Conservation (phyloP, 192 early-diverging fungal genomes). For the Entomortierella lignicola region DNA sequence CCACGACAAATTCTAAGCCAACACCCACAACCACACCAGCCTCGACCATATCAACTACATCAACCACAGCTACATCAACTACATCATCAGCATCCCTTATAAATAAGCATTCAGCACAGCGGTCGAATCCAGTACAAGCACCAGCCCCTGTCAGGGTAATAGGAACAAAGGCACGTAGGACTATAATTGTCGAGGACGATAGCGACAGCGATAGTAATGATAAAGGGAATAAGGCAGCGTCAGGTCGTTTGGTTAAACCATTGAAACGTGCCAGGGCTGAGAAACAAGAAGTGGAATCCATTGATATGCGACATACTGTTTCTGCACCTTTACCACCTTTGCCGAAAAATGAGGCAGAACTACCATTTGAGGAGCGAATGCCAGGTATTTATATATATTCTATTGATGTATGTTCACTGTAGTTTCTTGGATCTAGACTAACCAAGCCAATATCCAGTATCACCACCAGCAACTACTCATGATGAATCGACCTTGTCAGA, state of each 20-base stretch:
- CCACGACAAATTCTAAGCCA: too few relatives aligned
- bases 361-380: constrained; percentile 43
- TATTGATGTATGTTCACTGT: too few relatives aligned
- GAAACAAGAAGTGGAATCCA: neutral
- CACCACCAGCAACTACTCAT: too few relatives aligned
- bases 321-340: too few relatives aligned
- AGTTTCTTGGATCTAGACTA: too few relatives aligned
- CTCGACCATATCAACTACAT: too few relatives aligned
- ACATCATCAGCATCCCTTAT: neutral
- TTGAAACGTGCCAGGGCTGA: constrained; percentile 9
- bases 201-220: neutral
- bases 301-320: neutral
- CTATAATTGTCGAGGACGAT: constrained; percentile 32
- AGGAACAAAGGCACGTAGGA: constrained; percentile 5
- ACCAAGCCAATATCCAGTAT: too few relatives aligned
- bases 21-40: too few relatives aligned
- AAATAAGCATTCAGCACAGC: too few relatives aligned
- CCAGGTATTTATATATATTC: constrained; percentile 34
- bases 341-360: neutral
- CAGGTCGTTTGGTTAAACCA: neutral
- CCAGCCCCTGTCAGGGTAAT: neutral
- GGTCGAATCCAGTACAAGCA: neutral
- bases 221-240: neutral
- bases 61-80: neutral
- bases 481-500: neutral